These are phyloP conservation scores for Candida freyschussii DNA, from an alignment of 1,139 yeast species.

Conservation along the genomic window DNA sequence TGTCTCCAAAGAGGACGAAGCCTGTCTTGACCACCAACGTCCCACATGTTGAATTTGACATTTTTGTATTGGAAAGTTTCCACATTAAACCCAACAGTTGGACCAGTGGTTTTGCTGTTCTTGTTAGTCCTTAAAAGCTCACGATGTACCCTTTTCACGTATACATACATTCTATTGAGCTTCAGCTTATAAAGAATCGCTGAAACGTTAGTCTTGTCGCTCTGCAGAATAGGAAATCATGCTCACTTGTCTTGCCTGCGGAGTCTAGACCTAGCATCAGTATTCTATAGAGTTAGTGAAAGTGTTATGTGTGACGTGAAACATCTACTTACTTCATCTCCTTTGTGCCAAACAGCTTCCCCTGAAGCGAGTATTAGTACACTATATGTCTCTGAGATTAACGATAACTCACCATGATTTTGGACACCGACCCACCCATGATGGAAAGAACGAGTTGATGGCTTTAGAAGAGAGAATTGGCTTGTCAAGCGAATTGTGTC, in stretches of 20 bases:
- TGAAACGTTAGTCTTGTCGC: constrained; percentile 17
- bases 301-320: too few relatives aligned
- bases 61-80: constrained; percentile 88
- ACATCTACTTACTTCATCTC: constrained; percentile 35
- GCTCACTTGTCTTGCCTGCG: constrained; percentile 73
- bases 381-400: not conserved
- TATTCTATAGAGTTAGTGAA: constrained; percentile 41
- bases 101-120: constrained; percentile 63
- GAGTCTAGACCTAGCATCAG: constrained; percentile 90
- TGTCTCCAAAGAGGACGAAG: constrained; percentile 93
- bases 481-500: too few relatives aligned
- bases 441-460: too few relatives aligned
- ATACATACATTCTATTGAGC: constrained; percentile 50
- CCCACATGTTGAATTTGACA: constrained; percentile 92
- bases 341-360: constrained; percentile 45
- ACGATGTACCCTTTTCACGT: too few relatives aligned
- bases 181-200: constrained; percentile 65
- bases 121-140: not conserved
- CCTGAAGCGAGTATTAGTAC: constrained; percentile 22
- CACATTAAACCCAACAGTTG: constrained; percentile 92
- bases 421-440: constrained; percentile 48
- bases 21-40: constrained; percentile 94
- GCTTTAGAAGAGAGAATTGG: too few relatives aligned
- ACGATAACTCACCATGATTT: constrained; percentile 34
- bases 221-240: not conserved